phyloP scores from a whole-genome alignment of 352 stramenopile genomes.

The Globisporangium carolinianum region DNA sequence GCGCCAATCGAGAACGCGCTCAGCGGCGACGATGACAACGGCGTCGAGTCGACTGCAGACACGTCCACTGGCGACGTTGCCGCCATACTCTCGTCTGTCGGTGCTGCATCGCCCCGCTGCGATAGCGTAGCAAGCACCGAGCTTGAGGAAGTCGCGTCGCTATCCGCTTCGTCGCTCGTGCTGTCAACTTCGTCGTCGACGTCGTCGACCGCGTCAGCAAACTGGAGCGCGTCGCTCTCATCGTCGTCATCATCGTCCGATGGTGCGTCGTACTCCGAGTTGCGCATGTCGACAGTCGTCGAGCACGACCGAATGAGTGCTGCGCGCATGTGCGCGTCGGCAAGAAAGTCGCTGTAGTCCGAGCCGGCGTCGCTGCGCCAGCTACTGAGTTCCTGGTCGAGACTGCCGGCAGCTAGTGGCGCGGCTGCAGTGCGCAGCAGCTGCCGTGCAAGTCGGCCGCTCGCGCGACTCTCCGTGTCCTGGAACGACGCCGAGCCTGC shows the following conservation, averaged over 20 bases:
- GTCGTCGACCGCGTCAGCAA: constrained; percentile 25
- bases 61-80: constrained; percentile 12
- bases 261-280: constrained; percentile 22
- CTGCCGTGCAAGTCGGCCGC: constrained; percentile 19
- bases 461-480: constrained; percentile 38
- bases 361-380: constrained; percentile 70
- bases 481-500: constrained; percentile 30
- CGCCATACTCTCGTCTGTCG: constrained; percentile 4
- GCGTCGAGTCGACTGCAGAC: constrained; percentile 6
- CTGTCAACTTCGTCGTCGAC: constrained; percentile 1
- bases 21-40: constrained; percentile 26
- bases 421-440: constrained; percentile 13
- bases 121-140: neutral
- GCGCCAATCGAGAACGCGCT: constrained; percentile 45
- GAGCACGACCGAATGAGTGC: constrained; percentile 66
- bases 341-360: constrained; percentile 73
- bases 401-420: constrained; percentile 8
- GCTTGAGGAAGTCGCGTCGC: neutral
- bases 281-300: constrained; percentile 31
- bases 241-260: constrained; percentile 49
- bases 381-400: constrained; percentile 34
- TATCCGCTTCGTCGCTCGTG: constrained; percentile 14
- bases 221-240: constrained; percentile 8
- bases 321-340: constrained; percentile 71
- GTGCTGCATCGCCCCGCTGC: neutral